Evolutionary conservation across 192 early-diverging fungal species (phyloP), one percentile per base, ranked within the genome.

Genomic region (Chytriomyces sp.): DNA sequence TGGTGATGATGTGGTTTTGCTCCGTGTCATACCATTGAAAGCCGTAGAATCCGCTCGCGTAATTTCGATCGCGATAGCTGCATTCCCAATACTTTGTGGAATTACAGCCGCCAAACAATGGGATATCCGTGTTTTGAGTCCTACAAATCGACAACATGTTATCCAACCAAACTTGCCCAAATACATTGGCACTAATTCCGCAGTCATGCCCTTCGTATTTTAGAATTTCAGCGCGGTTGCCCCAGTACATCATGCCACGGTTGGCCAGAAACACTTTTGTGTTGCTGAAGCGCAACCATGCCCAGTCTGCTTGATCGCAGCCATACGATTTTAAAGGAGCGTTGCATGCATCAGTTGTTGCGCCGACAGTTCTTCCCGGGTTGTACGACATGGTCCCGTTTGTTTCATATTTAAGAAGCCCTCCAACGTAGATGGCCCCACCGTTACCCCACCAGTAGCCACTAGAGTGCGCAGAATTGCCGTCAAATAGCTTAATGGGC

Each of bases 201-300:
- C 20, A 35, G 43, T 79, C 78, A 18, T 76, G 60, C 13, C 46
- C 61, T 60, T 79, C 78, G 43, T 59, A 66, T 23, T 57, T 49
- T 7, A 71, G 20, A 48, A 79, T 23, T 60, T 79, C 77, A 13
- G 46, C 61, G 43, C 78, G 67, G 10, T 62, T 45, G 43, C 78
- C 78, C 78, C 78, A 79, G 35, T 79, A 78, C 61, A 77, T 76
- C 28, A 79, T 69, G 50, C 78, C 78, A 6, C 78, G 61, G 28
- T 79, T 79, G 20, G 79, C 72, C n/a, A 79, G 28, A 64, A 79
- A 79, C 45, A 70, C 77, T 64, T 79, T 79, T 8, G 77, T 80
- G 59, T 79, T 77, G 6, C 43, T 77, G 45, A 79, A 79, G 45
- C 66, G 9, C 75, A 79, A 57, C 78, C 78, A 79, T 8, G n/a